Evolutionary conservation across 2,329 filamentous ascomycete genomes (phyloP), one percentile per base, ranked within the genome.

Genomic region (Sordariomycetes sp.): DNA sequence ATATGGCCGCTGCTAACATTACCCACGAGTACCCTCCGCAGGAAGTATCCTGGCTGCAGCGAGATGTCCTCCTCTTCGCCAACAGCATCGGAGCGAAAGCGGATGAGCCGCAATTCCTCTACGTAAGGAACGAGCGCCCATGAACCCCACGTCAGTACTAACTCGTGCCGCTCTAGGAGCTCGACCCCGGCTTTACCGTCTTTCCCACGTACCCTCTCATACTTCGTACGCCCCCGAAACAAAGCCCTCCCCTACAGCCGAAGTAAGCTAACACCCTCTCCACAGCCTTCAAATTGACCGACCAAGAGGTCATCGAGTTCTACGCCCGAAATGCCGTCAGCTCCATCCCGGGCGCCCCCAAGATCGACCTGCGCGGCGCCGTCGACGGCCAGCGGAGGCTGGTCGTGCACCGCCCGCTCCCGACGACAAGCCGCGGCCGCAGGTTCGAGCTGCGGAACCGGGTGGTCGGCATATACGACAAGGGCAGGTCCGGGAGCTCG

Each of bases 101-200:
- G n/a, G 86, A 95, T 65, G 92, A 96, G 77, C 83, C 96, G 67
- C 90, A 96, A 69, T 96, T 93, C 69, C 85, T 96, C 74, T 96
- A 90, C 66, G 90, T 93, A 78, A 60, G 81, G 67, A 43, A 32
- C 40, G 46, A 10, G 3, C 48, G 18, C 6, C 18, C 28, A 37
- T 57, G 60, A 55, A 54, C 60, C 40, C 59, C 50, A 59, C 48
- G 60, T 12, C 55, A 28, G 54, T 16, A 32, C 25, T n/a, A 52
- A 48, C 34, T 3, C 53, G 28, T 57, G 40, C 28, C 25, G n/a
- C 35, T 54, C 0, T 63, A 60, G 56, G 59, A 60, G 24, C 22
- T 40, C 10, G 16, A 60, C 37, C n/a, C 20, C 4, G 52, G 51
- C 37, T 60, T 60, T 52, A 28, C 52, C 8, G 11, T 56, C 14